Percentiles rank a stretch among this genome's conserved stretches.
phyloP scores from a whole-genome alignment of 2,329 filamentous ascomycete species.

The Chaetomium sp. region DNA sequence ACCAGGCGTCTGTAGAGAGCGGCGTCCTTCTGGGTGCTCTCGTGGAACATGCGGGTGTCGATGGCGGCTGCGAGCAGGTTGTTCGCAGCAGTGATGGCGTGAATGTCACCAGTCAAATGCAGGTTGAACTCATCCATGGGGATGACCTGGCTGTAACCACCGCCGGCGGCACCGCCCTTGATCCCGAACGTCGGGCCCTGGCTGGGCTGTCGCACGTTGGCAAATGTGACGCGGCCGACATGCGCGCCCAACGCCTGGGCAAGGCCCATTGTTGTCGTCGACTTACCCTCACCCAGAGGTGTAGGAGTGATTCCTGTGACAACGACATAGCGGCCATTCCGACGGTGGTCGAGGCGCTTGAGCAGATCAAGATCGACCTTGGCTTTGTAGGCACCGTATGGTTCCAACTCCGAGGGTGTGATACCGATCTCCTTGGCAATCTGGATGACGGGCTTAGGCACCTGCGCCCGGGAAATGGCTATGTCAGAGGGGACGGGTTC shows the following conservation, averaged over 20 bases:
- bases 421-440: constrained; percentile 88
- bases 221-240: constrained; percentile 83
- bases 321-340: constrained; percentile 86
- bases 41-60: constrained; percentile 97
- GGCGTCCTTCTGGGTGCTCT: constrained; percentile 89
- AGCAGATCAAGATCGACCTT: constrained; percentile 86
- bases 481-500: constrained; percentile 94
- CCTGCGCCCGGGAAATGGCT: constrained; percentile 83
- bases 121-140: constrained; percentile 99
- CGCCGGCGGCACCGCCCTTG: constrained; percentile 95
- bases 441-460: constrained; percentile 86
- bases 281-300: constrained; percentile 95
- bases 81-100: constrained; percentile 95
- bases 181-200: constrained; percentile 98
- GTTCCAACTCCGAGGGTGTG: constrained; percentile 84
- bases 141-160: constrained; percentile 98
- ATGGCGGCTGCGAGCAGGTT: constrained; percentile 95
- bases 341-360: constrained; percentile 81
- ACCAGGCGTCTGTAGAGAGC: constrained; percentile 86
- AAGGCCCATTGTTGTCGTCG: constrained; percentile 94
- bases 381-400: constrained; percentile 92
- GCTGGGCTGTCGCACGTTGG: constrained; percentile 94
- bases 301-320: constrained; percentile 97
- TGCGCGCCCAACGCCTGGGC: constrained; percentile 91
- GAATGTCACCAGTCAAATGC: constrained; percentile 95